Evolutionary conservation across 441 rosid species (phyloP).

Genomic region (Manihot esculenta): DNA sequence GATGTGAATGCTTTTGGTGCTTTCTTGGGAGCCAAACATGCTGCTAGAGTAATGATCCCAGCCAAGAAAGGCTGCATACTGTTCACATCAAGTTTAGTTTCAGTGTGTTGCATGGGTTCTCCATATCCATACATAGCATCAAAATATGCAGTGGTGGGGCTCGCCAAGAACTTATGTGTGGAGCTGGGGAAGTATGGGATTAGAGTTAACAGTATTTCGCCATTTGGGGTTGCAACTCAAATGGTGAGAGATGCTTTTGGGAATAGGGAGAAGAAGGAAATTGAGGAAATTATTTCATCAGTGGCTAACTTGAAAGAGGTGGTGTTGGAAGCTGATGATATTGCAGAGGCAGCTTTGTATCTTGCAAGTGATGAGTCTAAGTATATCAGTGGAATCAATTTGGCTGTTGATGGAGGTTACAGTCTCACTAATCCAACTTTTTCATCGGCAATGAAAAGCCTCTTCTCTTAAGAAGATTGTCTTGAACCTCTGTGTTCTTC

Average conservation of each 20-base stretch:
- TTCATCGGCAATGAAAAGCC: not conserved
- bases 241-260: not conserved
- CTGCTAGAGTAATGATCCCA: conserved; percentile 48
- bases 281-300: conserved; percentile 8
- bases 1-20: conserved; percentile 32
- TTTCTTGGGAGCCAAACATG: conserved; percentile 40
- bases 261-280: not conserved
- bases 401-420: conserved; percentile 44
- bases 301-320: conserved; percentile 34
- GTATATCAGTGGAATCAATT: conserved; percentile 40
- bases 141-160: conserved; percentile 40
- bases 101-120: not conserved
- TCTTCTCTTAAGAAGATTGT: too few relatives aligned
- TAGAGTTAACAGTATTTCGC: conserved; percentile 46
- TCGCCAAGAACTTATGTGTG: conserved; percentile 35
- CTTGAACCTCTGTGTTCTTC: too few relatives aligned
- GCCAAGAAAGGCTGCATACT: conserved; percentile 33
- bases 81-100: conserved; percentile 30
- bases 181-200: conserved; percentile 48
- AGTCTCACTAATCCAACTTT: conserved; percentile 17
- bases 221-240: conserved; percentile 28
- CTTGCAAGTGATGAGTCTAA: conserved; percentile 41
- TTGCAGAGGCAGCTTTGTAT: conserved; percentile 42
- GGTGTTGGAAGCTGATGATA: conserved; percentile 24
- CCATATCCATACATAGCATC: conserved; percentile 34